Percentiles rank a stretch among this genome's conserved stretches.
Conservation (phyloP, 2,329 filamentous ascomycete genomes). For the Aspergillus brasiliensis region DNA sequence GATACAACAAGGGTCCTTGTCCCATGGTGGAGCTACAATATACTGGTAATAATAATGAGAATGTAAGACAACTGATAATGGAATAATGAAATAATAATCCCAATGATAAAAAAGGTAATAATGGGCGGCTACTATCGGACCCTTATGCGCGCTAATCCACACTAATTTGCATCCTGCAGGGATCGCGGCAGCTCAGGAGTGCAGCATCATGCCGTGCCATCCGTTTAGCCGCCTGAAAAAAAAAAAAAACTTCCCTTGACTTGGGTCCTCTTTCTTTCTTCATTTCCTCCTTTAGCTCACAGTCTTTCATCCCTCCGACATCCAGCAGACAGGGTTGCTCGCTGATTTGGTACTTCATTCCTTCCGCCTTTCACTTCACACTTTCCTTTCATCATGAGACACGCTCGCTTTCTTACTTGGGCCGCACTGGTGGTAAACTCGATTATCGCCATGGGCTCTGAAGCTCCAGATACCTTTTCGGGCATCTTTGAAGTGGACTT, state of each 20-base stretch:
- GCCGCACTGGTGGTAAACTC: background rate
- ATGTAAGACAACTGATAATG: background rate
- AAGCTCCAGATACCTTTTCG: background rate
- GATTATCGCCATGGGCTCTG: background rate
- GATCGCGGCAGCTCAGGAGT: background rate
- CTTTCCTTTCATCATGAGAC: background rate
- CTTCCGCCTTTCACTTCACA: background rate
- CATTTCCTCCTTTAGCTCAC: background rate
- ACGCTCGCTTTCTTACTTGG: background rate
- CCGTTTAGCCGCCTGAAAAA: background rate
- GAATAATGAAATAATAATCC: background rate
- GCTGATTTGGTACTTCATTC: background rate
- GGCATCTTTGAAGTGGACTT: constrained; percentile 7
- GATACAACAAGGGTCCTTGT: background rate
- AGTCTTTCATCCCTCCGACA: background rate
- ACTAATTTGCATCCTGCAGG: background rate
- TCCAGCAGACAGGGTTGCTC: background rate
- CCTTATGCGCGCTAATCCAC: background rate
- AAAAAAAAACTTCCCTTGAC: background rate
- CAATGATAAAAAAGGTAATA: background rate
- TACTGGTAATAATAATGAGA: background rate
- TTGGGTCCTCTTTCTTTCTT: background rate
- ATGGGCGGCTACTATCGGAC: background rate
- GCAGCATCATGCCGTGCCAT: background rate
- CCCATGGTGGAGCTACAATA: background rate